Conservation (phyloP, 192 early-diverging fungal genomes). For the Spizellomyces sp. region DNA sequence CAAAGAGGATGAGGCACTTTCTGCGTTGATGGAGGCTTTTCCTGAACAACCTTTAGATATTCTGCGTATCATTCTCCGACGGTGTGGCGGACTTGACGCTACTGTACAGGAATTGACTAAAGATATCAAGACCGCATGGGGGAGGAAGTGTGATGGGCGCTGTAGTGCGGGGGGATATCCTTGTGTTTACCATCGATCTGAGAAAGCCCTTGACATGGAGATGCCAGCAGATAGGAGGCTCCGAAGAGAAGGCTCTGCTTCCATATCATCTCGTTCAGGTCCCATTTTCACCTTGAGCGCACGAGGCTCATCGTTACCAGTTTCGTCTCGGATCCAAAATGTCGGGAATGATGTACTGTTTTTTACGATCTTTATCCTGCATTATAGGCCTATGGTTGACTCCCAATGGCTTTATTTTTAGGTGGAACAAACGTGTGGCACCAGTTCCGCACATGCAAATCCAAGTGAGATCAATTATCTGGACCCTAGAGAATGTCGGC, state of each 20-base stretch:
- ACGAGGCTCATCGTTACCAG: not conserved
- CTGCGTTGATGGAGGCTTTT: slow-evolving; percentile 19
- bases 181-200: slow-evolving; percentile 1
- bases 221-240: not conserved
- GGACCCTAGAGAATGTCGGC: slow-evolving; percentile 10
- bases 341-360: not conserved
- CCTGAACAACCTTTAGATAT: slow-evolving; percentile 11
- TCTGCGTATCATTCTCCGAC: not conserved
- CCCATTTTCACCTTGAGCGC: not conserved
- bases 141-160: slow-evolving; percentile 1
- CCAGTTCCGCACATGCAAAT: not conserved
- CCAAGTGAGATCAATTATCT: not conserved
- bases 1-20: slow-evolving; percentile 7
- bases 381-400: not conserved
- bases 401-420: not conserved
- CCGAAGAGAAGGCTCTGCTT: not conserved
- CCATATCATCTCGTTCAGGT: not conserved
- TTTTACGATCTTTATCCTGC: not conserved
- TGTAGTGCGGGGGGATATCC: slow-evolving; percentile 3
- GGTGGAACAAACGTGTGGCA: not conserved
- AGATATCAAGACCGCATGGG: not conserved
- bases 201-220: too few species aligned
- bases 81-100: not conserved
- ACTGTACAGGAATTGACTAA: not conserved
- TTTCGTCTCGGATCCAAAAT: not conserved